phyloP scores from a whole-genome alignment of 2,329 filamentous ascomycete species.

The Scedosporium aurantiacum region DNA sequence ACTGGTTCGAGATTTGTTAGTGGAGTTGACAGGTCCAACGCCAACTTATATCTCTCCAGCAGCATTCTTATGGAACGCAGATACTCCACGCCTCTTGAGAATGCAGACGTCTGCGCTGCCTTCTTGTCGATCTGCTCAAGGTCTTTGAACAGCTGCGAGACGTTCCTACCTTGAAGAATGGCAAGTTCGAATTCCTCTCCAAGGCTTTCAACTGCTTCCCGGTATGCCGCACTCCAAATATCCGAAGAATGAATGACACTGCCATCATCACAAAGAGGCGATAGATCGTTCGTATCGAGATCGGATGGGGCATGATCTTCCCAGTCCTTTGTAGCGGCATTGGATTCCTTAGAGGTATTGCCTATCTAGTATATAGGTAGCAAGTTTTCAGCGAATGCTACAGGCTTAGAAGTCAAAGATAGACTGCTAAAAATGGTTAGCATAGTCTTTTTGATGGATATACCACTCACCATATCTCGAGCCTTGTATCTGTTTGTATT shows the following conservation, averaged over 20 bases:
- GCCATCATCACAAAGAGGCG: background rate
- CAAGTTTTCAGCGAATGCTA: no score
- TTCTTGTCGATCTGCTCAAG: slow-evolving; percentile 15
- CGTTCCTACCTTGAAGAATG: slow-evolving; percentile 15
- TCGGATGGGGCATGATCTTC: no score
- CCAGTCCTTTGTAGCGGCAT: no score
- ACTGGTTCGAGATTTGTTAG: slow-evolving; percentile 15
- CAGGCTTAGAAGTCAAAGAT: no score
- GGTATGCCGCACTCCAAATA: slow-evolving; percentile 18
- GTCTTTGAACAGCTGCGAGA: slow-evolving; percentile 15
- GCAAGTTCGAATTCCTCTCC: no score
- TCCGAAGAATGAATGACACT: slow-evolving; percentile 6
- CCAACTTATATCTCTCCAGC: slow-evolving; percentile 9
- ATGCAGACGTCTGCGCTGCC: slow-evolving; percentile 13
- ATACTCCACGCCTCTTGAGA: background rate
- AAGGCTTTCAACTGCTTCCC: slow-evolving; percentile 17
- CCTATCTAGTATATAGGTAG: no score
- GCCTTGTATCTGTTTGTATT: no score
- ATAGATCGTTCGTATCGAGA: no score
- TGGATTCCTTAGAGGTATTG: no score
- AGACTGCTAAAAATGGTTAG: no score
- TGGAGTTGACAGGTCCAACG: slow-evolving; percentile 10
- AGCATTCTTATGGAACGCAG: background rate
- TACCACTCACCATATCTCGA: no score
- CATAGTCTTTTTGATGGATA: no score